Evolutionary conservation across 345 rosid genomes (phyloP), one percentile per base, ranked within the genome.

Genomic region (Arabidopsis arenosa): DNA sequence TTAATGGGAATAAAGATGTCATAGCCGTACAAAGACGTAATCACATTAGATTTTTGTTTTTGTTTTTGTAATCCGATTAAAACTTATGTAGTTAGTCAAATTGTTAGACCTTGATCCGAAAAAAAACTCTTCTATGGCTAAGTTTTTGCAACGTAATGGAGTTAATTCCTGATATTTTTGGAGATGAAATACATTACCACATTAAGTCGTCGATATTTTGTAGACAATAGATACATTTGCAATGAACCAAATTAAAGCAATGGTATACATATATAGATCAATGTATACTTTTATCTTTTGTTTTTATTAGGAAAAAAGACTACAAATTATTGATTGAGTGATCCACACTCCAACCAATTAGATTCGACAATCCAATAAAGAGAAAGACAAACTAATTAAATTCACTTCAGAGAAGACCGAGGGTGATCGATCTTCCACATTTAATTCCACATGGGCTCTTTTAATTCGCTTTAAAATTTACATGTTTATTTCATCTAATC

Each of bases 281-380:
- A 28, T 28, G 32, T 28, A 28, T 28, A 28, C 32, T 28, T 3
- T 28, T 47, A 51, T 23, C 21, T 10, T 52, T 9, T 23, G 7
- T 39, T 39, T 39, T 9, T 9, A 39, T 5, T 11, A 53, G 7
- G 33, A 52, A 52, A 4, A 51, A 21, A 0, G 58, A 26, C 40
- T 35, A 12, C 44, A 21, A 30, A 5, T 9, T 18, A 18, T 14
- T 60, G 75, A 36, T 36, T 48, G 68, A 36, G 59, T 71, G 59
- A 60, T 47, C n/a, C 12, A 59, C 67, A 70, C 67, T 47, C 67
- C 48, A 60, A 59, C 35, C 14, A 48, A 60, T 52, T 23, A 36
- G 67, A 71, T 71, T 71, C 48, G 67, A 59, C 48, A 60, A 15
- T 71, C 67, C 75, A 71, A 60, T 12, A 60, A 48, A 71, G 59